phyloP scores from a whole-genome alignment of 2,329 filamentous ascomycete genomes.

The Botrytis tulipae region DNA sequence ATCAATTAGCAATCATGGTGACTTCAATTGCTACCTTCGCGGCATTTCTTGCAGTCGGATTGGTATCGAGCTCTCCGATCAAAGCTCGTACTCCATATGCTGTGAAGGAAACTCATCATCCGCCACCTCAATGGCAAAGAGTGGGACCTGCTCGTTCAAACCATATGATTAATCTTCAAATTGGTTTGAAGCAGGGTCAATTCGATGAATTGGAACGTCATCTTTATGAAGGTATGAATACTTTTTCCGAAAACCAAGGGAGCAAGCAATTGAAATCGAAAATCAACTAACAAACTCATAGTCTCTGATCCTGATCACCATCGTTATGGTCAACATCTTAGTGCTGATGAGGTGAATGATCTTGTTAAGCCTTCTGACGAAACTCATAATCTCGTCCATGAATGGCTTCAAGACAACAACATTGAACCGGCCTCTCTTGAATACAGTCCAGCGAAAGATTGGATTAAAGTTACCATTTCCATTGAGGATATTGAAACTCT shows the following conservation, averaged over 20 bases:
- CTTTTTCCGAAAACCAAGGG: not conserved
- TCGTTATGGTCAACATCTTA: constrained; percentile 56
- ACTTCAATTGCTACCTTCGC: constrained; percentile 16
- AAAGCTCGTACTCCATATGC: constrained; percentile 22
- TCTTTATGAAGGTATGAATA: constrained; percentile 21
- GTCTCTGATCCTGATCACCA: constrained; percentile 53
- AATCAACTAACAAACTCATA: constrained; percentile 26
- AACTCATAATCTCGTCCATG: constrained; percentile 51
- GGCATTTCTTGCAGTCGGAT: not conserved
- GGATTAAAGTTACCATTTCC: constrained; percentile 48
- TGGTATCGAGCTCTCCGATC: constrained; percentile 19
- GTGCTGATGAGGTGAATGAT: constrained; percentile 49
- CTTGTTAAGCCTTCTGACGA: constrained; percentile 53
- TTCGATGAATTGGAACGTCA: constrained; percentile 21
- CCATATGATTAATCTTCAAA: constrained; percentile 19
- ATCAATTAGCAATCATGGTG: constrained; percentile 16
- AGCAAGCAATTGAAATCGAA: not conserved
- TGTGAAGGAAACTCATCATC: constrained; percentile 21
- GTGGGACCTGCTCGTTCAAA: constrained; percentile 12
- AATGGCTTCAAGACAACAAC: constrained; percentile 56
- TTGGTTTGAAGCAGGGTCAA: constrained; percentile 22
- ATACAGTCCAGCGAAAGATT: constrained; percentile 55
- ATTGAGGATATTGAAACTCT: constrained; percentile 47
- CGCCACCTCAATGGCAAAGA: constrained; percentile 19
- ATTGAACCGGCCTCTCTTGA: constrained; percentile 40